Base-by-base conservation (phyloP, 2,329 filamentous ascomycete genomes). In the Trichoderma asperellum region DNA sequence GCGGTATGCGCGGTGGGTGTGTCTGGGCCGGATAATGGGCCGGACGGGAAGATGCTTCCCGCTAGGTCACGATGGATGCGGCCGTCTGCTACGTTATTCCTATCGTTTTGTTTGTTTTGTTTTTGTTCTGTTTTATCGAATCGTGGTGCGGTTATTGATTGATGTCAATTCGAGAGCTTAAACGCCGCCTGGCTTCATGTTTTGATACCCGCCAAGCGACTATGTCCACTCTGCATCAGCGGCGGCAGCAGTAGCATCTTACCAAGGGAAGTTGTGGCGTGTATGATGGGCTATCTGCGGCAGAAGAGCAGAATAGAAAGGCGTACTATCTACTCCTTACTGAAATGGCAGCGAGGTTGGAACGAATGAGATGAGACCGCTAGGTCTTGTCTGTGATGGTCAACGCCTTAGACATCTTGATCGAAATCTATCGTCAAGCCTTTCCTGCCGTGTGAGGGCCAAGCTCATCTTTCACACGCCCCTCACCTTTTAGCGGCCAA, bases 381-480 rank as follows among this genome's bases (percentile, higher is more conserved):
- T 29, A 27, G 47, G 49, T 24, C 40, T 47, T 55, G 59, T 43
- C 35, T 32, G n/a, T 37, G 32, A 16, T 66, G 34, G 34, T 58
- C 70, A 58, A 81, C 80, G 4, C 83, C 21, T 76, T 75, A 70
- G 81, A 80, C 35, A 82, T 74, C 1, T 64, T 55, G 27, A 57
- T 68, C 58, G 62, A 37, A 10, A 27, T 11, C 56, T 47, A n/a
- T 67, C 52, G 63, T 52, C 55, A 52, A 52, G 21, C 34, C 24
- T 7, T 59, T 21, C 24, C 34, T 40, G 29, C 55, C 37, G 37
- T 68, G 66, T 32, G 7, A 53, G 34, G 60, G 53, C 52, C 56
- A 34, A 56, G 47, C 43, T 61, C 56, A 10, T 35, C 40, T 65
- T 53, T n/a, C 58, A 68, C 52, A 68, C 66, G 37, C 66, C 37